A percentile compares a stretch with the other conserved stretches of the same genome.
Conservation (phyloP, 140 eudicot species). For the Ambrosia hybrid region DNA sequence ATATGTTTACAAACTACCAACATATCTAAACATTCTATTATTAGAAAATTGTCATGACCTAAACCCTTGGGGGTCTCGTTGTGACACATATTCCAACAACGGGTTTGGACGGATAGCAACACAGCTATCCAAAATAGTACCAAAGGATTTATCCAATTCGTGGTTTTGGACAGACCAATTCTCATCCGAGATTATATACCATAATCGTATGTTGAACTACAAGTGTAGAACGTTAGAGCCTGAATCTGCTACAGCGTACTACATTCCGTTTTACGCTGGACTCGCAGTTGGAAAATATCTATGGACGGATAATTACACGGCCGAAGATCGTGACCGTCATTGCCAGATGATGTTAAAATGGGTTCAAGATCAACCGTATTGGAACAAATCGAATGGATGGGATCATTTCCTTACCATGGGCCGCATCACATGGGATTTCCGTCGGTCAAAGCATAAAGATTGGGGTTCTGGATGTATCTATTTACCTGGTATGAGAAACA, state of each 20-base stretch:
- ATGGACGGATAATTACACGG: constrained; percentile 45
- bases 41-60: constrained; percentile 49
- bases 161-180: constrained; percentile 89
- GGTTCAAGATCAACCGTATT: constrained; percentile 59
- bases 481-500: constrained; percentile 69
- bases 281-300: constrained; percentile 75
- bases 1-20: constrained; percentile 59
- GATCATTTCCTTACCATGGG: constrained; percentile 90
- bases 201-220: constrained; percentile 58
- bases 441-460: constrained; percentile 55
- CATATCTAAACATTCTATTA: constrained; percentile 43
- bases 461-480: constrained; percentile 88
- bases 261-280: constrained; percentile 88
- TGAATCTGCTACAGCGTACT: constrained; percentile 63
- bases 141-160: constrained; percentile 38
- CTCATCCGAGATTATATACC: constrained; percentile 63
- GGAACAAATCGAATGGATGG: constrained; percentile 68
- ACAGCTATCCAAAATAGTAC: constrained; percentile 36
- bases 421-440: constrained; percentile 94
- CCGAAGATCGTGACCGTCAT: constrained; percentile 59
- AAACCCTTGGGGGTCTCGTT: constrained; percentile 58
- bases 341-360: constrained; percentile 61
- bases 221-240: constrained; percentile 60
- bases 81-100: constrained; percentile 55
- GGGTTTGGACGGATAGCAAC: constrained; percentile 60